Percentiles rank a stretch among this genome's conserved stretches.
Evolutionary conservation across 2,329 filamentous ascomycete genomes (phyloP).

Genomic region (Colletotrichum tamarilloi): DNA sequence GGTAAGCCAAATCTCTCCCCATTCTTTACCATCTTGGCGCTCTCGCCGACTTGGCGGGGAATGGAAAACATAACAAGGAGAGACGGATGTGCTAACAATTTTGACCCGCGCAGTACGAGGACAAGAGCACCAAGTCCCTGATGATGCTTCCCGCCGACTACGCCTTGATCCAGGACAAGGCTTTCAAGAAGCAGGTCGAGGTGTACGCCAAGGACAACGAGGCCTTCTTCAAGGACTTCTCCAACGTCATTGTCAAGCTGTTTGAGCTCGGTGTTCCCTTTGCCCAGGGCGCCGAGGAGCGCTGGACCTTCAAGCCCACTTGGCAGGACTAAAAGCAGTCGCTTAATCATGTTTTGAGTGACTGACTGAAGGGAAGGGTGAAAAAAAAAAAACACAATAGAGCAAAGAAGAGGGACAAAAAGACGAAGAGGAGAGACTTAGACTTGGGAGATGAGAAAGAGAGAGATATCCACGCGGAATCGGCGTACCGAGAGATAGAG

Average conservation of each 20-base stretch:
- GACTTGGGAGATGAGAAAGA: slow-evolving; percentile 5
- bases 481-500: slow-evolving; percentile 16
- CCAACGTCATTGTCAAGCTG: slow-evolving; percentile 80
- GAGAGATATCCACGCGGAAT: slow-evolving; percentile 26
- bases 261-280: slow-evolving; percentile 97
- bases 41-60: not conserved
- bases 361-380: not conserved
- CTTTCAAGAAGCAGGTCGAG: slow-evolving; percentile 82
- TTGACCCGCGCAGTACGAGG: slow-evolving; percentile 74
- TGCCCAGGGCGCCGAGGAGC: slow-evolving; percentile 67
- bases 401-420: not conserved
- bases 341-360: not conserved
- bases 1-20: slow-evolving; percentile 44
- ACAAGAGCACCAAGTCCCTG: slow-evolving; percentile 85
- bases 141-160: slow-evolving; percentile 99
- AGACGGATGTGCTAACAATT: not conserved
- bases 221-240: slow-evolving; percentile 93
- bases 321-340: slow-evolving; percentile 23
- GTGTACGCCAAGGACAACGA: slow-evolving; percentile 93
- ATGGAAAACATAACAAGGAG: not conserved
- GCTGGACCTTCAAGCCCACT: slow-evolving; percentile 73
- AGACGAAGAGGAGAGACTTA: slow-evolving; percentile 14
- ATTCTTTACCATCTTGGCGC: too few relatives aligned
- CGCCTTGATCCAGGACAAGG: slow-evolving; percentile 87
- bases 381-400: not conserved